A percentile compares a stretch with the other conserved stretches of the same genome.
These are phyloP conservation scores for Pseudonitzschia multistriata DNA, from an alignment of 108 stramenopile genomes.

Conservation along the genomic window DNA sequence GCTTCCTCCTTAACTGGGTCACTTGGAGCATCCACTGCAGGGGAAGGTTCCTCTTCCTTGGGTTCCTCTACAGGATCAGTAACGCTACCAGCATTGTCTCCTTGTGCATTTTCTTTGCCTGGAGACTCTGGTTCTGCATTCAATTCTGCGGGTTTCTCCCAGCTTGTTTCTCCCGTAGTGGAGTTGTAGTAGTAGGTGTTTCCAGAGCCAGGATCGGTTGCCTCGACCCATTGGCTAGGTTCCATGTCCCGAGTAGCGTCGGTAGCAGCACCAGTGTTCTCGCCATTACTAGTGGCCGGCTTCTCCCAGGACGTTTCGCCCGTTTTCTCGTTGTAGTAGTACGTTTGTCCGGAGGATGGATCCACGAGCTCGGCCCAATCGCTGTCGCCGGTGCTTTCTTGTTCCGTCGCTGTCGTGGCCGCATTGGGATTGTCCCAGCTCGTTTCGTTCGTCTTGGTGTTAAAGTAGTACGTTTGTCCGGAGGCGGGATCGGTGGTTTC, in stretches of 20 bases:
- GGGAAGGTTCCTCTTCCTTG: not conserved
- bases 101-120: not conserved
- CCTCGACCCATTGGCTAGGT: conserved; percentile 17
- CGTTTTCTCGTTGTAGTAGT: conserved; percentile 22
- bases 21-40: not conserved
- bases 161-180: conserved; percentile 32
- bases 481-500: conserved; percentile 21
- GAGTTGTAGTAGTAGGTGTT: conserved; percentile 35
- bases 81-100: not conserved
- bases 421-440: conserved; percentile 19
- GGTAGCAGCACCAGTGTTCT: not conserved
- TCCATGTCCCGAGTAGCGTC: not conserved
- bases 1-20: not conserved
- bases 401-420: not conserved
- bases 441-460: conserved; percentile 16
- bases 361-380: conserved; percentile 22
- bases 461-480: conserved; percentile 20
- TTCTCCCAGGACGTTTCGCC: conserved; percentile 25
- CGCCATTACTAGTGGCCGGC: not conserved
- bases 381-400: not conserved
- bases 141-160: conserved; percentile 26
- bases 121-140: not conserved
- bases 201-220: conserved; percentile 13
- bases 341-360: conserved; percentile 16
- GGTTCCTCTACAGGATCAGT: not conserved